Evolutionary conservation across 2,329 filamentous ascomycete species (phyloP), one percentile per base, ranked within the genome.

Genomic region (Colletotrichum orchidophilum): DNA sequence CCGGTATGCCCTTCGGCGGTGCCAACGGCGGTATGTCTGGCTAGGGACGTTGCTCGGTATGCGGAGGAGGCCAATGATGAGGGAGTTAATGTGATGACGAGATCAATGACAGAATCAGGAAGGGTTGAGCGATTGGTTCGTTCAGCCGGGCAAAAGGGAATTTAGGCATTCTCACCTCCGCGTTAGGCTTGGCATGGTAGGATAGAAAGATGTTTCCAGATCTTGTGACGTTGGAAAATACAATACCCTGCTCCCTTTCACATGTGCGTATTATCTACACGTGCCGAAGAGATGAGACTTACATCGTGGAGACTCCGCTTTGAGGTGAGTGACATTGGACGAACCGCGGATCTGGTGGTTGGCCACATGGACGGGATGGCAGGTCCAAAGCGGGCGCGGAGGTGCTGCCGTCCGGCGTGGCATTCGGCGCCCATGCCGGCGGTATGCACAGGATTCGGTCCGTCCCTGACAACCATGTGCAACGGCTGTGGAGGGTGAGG

Each of bases 221-320:
- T 60, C 15, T 29, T 26, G 24, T 11, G 39, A 35, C 39, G 50
- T 49, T 60, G 52, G 31, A 63, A 54, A 46, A 59, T 11, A 15
- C 31, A 63, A 71, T 71, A 71, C 69, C 64, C 69, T 68, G 53
- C 69, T 69, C 69, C 66, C 27, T 57, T 57, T 54, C 21, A 15
- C 57, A 71, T 42, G 24, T 71, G 26, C 52, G 49, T 18, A 18
- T 18, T 12, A 13, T 21, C 7, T 18, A 46, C 39, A 46, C 39
- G 18, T 46, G 39, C 39, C 39, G 21, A 18, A 46, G 39, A 46
- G 39, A 46, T 21, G 39, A 18, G 39, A 46, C 3, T 18, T 49
- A 1, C 9, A 52, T 52, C 49, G 59, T 46, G 42, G 59, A 63
- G 18, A 39, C 24, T 54, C 49, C 24, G 60, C 60, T 7, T 27